Conservation (phyloP, 176 grass and related monocot species). For the Raddia distichophylla region DNA sequence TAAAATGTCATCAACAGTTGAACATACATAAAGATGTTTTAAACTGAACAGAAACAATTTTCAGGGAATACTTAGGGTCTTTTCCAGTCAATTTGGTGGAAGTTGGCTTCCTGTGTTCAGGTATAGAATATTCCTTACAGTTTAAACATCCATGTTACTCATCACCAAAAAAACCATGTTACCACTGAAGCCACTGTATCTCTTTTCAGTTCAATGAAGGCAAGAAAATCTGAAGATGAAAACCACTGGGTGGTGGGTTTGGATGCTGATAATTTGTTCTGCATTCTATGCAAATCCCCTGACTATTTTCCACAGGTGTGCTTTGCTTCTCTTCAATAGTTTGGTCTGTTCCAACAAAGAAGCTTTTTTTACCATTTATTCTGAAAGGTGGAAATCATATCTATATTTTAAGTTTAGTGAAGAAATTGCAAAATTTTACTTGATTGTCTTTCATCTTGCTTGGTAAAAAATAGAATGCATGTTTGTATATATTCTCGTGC, state of each 20-base stretch:
- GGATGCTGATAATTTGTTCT: conserved; percentile 83
- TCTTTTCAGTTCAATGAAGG: conserved; percentile 67
- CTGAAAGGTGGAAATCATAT: conserved; percentile 1
- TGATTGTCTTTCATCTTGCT: background rate
- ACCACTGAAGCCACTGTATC: conserved; percentile 20
- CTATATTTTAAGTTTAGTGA: background rate
- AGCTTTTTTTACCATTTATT: background rate
- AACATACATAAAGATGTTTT: conserved; percentile 27
- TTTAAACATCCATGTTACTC: conserved; percentile 23
- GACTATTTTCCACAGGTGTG: conserved; percentile 69
- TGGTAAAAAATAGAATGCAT: conserved; percentile 11
- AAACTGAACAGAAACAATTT: conserved; percentile 23
- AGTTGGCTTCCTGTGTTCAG: conserved; percentile 96
- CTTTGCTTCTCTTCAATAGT: conserved; percentile 30
- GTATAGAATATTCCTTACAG: conserved; percentile 46
- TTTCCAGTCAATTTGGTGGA: conserved; percentile 69
- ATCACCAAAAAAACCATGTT: background rate
- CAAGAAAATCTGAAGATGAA: conserved; percentile 86
- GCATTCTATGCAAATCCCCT: conserved; percentile 84
- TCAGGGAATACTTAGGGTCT: conserved; percentile 84
- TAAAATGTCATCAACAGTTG: background rate
- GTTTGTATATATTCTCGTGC: background rate
- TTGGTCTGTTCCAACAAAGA: background rate
- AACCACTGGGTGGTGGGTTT: conserved; percentile 88
- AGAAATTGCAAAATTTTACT: background rate